A percentile compares a stretch with the other conserved stretches of the same genome.
Evolutionary conservation across 148 eudicot species (phyloP).

Genomic region (Heliamphora exappendiculata): DNA sequence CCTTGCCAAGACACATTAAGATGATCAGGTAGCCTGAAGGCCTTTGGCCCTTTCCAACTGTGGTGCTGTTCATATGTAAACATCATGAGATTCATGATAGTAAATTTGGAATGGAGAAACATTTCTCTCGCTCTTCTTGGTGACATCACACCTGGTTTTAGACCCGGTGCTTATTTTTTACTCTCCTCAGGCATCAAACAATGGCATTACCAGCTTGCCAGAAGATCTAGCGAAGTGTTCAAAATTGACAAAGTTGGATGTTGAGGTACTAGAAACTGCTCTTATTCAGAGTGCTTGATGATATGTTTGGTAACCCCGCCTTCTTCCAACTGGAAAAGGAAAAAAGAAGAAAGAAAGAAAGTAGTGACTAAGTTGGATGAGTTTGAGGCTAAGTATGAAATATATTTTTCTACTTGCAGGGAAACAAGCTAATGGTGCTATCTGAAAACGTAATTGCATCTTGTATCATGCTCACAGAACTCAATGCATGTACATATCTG

Average conservation of each 20-base stretch:
- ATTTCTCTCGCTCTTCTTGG: not conserved
- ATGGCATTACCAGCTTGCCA: slow-evolving; percentile 68
- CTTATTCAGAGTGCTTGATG: not conserved
- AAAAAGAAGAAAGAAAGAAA: not conserved
- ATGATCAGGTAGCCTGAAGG: not conserved
- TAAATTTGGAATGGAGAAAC: not conserved
- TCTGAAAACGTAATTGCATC: slow-evolving; percentile 60
- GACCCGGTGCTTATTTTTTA: not conserved
- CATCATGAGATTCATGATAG: not conserved
- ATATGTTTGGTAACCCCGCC: not conserved
- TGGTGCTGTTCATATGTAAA: not conserved
- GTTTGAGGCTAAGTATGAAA: not conserved
- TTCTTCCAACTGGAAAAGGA: not conserved
- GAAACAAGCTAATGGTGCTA: slow-evolving; percentile 67
- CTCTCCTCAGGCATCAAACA: slow-evolving; percentile 69
- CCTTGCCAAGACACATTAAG: not conserved
- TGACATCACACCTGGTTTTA: not conserved
- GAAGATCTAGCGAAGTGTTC: slow-evolving; percentile 64
- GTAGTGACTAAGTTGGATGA: not conserved
- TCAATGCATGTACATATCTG: slow-evolving; percentile 66
- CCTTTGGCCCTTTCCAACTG: not conserved
- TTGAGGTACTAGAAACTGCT: slow-evolving; percentile 57
- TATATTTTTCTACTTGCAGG: slow-evolving; percentile 36
- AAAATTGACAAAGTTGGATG: slow-evolving; percentile 63
- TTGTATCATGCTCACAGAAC: slow-evolving; percentile 75